phyloP scores from a whole-genome alignment of 75 land plant species.

The Selaginella moellendorffii region DNA sequence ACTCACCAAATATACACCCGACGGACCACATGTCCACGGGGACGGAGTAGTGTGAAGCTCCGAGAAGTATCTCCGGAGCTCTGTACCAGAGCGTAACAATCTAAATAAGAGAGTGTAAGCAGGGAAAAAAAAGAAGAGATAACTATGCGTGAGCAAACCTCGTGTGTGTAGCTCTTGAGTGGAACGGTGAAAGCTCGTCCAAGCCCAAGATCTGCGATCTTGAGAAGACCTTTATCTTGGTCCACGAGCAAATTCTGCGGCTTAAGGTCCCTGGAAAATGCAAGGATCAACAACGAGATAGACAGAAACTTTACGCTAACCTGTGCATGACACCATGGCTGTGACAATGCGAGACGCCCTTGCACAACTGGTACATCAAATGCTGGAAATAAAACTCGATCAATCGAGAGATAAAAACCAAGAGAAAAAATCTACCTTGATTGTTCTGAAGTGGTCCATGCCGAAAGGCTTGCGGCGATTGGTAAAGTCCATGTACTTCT shows the following conservation, averaged over 20 bases:
- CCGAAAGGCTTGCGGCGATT: too few species aligned
- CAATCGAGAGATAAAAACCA: neutral
- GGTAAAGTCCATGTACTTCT: slow-evolving; percentile 25
- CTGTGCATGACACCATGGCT: slow-evolving; percentile 84
- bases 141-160: slow-evolving; percentile 26
- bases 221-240: slow-evolving; percentile 70
- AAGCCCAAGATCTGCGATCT: slow-evolving; percentile 94
- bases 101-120: too few species aligned
- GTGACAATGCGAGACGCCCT: slow-evolving; percentile 84
- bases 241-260: slow-evolving; percentile 76
- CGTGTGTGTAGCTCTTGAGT: slow-evolving; percentile 85
- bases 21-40: slow-evolving; percentile 87
- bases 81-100: slow-evolving; percentile 81
- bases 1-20: slow-evolving; percentile 69
- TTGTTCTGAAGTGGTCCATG: slow-evolving; percentile 12
- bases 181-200: slow-evolving; percentile 90
- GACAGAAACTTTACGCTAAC: slow-evolving; percentile 15
- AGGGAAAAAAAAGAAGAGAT: neutral
- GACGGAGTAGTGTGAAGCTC: slow-evolving; percentile 64
- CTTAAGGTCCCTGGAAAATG: slow-evolving; percentile 39
- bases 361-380: slow-evolving; percentile 64
- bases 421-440: too few species aligned
- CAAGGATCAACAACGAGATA: neutral
- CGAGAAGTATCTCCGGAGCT: slow-evolving; percentile 81
- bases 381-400: slow-evolving; percentile 26